Conservation (phyloP, 129 eudicot species). For the Centella asiatica region DNA sequence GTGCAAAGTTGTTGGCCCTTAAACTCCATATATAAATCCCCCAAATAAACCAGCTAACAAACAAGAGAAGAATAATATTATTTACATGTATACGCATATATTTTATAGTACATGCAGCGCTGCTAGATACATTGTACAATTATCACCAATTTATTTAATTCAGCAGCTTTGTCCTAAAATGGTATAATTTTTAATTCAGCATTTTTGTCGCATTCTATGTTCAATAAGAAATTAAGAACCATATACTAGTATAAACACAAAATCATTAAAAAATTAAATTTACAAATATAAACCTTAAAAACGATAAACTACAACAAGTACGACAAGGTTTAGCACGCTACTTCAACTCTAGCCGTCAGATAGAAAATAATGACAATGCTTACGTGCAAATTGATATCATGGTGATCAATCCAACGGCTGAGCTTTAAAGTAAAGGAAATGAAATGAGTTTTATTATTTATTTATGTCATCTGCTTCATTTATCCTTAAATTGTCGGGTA, state of each 20-base stretch:
- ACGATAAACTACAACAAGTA: background rate
- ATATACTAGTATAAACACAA: background rate
- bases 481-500: too few relatives aligned
- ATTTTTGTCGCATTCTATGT: conserved; percentile 15
- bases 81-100: background rate
- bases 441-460: too few relatives aligned
- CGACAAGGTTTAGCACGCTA: conserved; percentile 1
- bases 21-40: too few relatives aligned
- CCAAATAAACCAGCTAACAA: too few relatives aligned
- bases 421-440: too few relatives aligned
- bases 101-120: background rate
- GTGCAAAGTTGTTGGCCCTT: too few relatives aligned
- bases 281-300: background rate
- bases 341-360: conserved; percentile 2
- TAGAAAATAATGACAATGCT: background rate
- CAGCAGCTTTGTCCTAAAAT: conserved; percentile 12
- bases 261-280: background rate
- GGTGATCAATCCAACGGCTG: background rate
- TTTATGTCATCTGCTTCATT: too few relatives aligned
- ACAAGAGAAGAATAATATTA: background rate
- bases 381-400: background rate
- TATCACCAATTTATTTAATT: background rate
- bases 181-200: background rate
- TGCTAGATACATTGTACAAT: conserved; percentile 21
- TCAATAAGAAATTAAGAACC: conserved; percentile 1